Evolutionary conservation across 2,329 filamentous ascomycete genomes (phyloP).

Genomic region (Sporothrix protearum): DNA sequence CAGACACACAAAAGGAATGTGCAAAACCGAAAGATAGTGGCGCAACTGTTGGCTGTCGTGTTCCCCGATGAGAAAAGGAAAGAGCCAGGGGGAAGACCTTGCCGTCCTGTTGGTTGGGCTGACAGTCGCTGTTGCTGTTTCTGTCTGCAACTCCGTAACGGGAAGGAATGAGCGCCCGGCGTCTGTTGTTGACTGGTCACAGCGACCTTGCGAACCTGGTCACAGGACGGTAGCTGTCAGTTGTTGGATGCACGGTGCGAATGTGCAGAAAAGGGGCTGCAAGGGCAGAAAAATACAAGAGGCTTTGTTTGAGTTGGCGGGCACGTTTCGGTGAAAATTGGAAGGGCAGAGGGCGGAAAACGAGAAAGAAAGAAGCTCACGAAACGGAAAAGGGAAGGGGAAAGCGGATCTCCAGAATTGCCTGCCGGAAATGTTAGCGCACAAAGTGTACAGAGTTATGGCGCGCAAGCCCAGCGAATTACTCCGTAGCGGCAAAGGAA

Average conservation of each 20-base stretch:
- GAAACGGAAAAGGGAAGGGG: background rate
- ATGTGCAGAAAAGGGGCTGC: background rate
- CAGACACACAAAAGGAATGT: background rate
- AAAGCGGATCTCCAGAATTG: conserved; percentile 19
- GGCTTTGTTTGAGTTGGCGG: background rate
- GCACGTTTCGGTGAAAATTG: background rate
- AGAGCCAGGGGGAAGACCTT: background rate
- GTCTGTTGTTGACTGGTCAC: background rate
- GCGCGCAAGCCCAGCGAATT: conserved; percentile 3
- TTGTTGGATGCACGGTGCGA: background rate
- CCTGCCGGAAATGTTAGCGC: conserved; percentile 23
- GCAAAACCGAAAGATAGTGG: background rate
- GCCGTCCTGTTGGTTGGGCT: background rate
- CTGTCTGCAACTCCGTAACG: conserved; percentile 1
- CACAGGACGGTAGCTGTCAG: background rate
- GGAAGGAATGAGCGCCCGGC: background rate
- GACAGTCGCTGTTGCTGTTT: conserved; percentile 3
- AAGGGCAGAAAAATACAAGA: background rate
- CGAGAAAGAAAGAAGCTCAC: background rate
- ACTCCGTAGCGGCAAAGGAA: background rate
- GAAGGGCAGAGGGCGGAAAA: background rate
- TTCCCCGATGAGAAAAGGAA: conserved; percentile 11
- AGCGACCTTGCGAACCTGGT: background rate
- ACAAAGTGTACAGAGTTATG: background rate
- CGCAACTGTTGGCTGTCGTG: background rate